Conservation (phyloP, 805 yeast species). For the Wickerhamiella qilinensis region DNA sequence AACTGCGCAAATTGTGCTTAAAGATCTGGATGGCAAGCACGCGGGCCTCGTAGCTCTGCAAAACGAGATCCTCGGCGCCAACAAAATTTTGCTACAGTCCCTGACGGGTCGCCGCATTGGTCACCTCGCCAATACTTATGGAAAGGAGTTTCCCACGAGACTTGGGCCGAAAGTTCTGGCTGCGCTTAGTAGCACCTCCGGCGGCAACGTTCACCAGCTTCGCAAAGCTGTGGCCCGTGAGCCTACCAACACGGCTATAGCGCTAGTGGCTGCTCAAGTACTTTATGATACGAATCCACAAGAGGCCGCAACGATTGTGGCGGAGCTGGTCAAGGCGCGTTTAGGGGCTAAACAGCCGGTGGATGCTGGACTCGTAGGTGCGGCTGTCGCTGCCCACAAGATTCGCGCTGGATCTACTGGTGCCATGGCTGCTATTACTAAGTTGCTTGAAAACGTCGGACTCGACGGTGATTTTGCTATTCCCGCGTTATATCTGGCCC, state of each 20-base stretch:
- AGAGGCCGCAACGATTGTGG: not conserved
- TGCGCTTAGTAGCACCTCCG: not conserved
- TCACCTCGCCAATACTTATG: slow-evolving; percentile 11
- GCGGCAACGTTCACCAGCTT: not conserved
- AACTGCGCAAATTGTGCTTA: slow-evolving; percentile 8
- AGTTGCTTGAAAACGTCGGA: not conserved
- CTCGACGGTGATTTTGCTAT: slow-evolving; percentile 1
- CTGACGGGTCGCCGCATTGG: slow-evolving; percentile 20
- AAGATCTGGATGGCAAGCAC: not conserved
- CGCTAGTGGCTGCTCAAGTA: slow-evolving; percentile 18
- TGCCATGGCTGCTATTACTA: not conserved
- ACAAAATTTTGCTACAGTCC: slow-evolving; percentile 26
- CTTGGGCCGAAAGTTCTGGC: slow-evolving; percentile 10
- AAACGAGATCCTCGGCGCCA: slow-evolving; percentile 20
- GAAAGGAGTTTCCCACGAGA: slow-evolving; percentile 8
- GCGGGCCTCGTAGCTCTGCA: not conserved
- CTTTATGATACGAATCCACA: not conserved
- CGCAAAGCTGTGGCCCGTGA: slow-evolving; percentile 2
- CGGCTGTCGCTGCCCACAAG: slow-evolving; percentile 35
- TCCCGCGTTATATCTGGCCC: slow-evolving; percentile 2
- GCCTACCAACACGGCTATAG: slow-evolving; percentile 16
- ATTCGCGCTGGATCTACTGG: slow-evolving; percentile 3
- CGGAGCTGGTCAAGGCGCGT: slow-evolving; percentile 14
- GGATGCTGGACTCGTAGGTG: slow-evolving; percentile 35
- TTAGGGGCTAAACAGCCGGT: slow-evolving; percentile 8